Evolutionary conservation across 192 early-diverging fungal genomes (phyloP), one percentile per base, ranked within the genome.

Genomic region (Coemansia erecta): DNA sequence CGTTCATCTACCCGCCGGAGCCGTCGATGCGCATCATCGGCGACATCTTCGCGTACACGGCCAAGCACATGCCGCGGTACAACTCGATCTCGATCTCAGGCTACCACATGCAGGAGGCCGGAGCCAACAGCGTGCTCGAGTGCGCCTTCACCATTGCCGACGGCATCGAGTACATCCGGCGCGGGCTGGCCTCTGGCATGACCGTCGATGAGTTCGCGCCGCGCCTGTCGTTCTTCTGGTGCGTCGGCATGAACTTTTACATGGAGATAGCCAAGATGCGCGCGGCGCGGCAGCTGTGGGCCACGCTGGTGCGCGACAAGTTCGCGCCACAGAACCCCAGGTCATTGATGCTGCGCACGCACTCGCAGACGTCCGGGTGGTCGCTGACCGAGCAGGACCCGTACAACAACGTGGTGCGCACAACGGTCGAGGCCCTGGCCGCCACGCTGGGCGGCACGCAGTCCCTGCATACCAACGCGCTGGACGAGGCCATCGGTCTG

Each of bases 61-160:
- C 92, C 35, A 73, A 86, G 78, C 72, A 92, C 65, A 94, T 94
- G 92, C 92, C 92, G 33, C 90, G 90, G 75, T 94, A 93, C 82
- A 94, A 94, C 84, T 93, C 91, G 51, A 94, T 94, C 61, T 94
- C 92, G n/a, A 94, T 94, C 54, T 94, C 92, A 4, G 92, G 92
- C 40, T 94, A 94, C 69, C 92, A 94, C 62, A 90, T 94, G 82
- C 92, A 94, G 72, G 92, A 94, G 64, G 91, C 92, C 28, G 92
- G 92, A 26, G 92, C 91, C 26, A 86, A 94, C 64, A 87, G 86
- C 58, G 89, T 89, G n/a, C 83, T 93, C 21, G 92, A 94, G 77
- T 82, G 91, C 53, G 91, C 92, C n/a, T 94, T 94, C 69, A 94
- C 92, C 2, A 87, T 94, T 54, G 92, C 92, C 21, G 92, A 94